Evolutionary conservation across 768 basidiomycete species (phyloP).

Genomic region (Tulasnella sp.): DNA sequence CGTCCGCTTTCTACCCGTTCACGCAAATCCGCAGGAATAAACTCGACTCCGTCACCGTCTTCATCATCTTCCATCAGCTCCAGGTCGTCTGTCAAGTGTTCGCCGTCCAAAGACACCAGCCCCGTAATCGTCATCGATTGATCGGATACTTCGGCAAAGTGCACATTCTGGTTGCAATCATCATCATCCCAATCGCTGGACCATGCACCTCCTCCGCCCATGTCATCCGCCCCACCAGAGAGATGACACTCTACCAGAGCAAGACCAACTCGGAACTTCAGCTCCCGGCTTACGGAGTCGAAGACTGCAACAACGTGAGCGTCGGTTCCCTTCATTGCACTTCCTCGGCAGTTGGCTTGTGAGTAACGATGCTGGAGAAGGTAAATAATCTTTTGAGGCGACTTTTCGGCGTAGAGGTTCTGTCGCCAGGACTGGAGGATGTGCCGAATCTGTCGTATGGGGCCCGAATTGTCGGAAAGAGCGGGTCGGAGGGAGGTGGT

Average conservation of each 20-base stretch:
- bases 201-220: conserved; percentile 30
- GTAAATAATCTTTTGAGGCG: conserved; percentile 37
- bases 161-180: conserved; percentile 34
- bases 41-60: not conserved
- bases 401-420: conserved; percentile 20
- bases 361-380: conserved; percentile 42
- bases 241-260: conserved; percentile 39
- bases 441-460: conserved; percentile 35
- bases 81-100: not conserved
- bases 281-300: conserved; percentile 38
- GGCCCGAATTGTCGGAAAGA: conserved; percentile 36
- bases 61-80: not conserved
- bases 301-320: conserved; percentile 39
- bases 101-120: not conserved
- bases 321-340: conserved; percentile 44
- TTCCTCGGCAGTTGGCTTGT: conserved; percentile 34
- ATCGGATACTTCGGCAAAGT: conserved; percentile 38
- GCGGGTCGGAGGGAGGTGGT: conserved; percentile 35
- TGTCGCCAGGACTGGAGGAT: conserved; percentile 44
- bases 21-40: not conserved
- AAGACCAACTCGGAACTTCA: conserved; percentile 42
- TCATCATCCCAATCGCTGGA: conserved; percentile 27
- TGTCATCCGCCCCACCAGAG: not conserved
- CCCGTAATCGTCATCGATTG: not conserved
- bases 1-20: conserved; percentile 36